phyloP scores from a whole-genome alignment of 164 flowering plant species.

The Pachysandra terminalis region DNA sequence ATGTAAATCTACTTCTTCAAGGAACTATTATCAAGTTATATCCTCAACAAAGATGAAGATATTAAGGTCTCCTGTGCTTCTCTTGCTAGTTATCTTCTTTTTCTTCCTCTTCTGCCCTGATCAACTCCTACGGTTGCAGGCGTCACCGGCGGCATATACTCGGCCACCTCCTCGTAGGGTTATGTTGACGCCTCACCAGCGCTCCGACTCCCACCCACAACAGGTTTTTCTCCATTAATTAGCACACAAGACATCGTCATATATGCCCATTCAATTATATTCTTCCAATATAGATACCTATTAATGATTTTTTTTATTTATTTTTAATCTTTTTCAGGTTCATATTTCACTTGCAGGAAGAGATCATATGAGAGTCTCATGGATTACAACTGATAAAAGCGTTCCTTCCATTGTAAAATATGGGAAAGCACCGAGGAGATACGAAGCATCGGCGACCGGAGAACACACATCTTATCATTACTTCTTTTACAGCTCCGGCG shows the following conservation, averaged over 20 bases:
- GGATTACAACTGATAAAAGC: conserved; percentile 45
- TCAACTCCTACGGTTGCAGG: conserved; percentile 3
- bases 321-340: conserved; percentile 38
- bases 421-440: conserved; percentile 44
- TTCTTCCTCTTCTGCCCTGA: conserved; percentile 3
- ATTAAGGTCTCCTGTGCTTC: background rate
- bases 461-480: conserved; percentile 50
- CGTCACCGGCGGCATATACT: conserved; percentile 23
- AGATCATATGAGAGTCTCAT: conserved; percentile 58
- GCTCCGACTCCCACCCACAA: conserved; percentile 45
- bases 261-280: background rate
- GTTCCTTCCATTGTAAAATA: conserved; percentile 53
- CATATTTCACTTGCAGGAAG: conserved; percentile 65
- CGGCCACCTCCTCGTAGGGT: conserved; percentile 38
- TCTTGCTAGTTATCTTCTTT: background rate
- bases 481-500: conserved; percentile 64
- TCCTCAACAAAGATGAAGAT: conserved; percentile 12
- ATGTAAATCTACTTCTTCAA: background rate
- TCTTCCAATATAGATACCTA: background rate
- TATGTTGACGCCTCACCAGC: conserved; percentile 28
- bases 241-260: too few species aligned
- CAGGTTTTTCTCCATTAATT: conserved; percentile 33
- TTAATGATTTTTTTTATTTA: background rate
- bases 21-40: background rate
- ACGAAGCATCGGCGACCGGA: conserved; percentile 42